Percentiles rank a stretch among this genome's conserved stretches.
Conservation (phyloP, 768 basidiomycete species). For the Calocera viscosa region DNA sequence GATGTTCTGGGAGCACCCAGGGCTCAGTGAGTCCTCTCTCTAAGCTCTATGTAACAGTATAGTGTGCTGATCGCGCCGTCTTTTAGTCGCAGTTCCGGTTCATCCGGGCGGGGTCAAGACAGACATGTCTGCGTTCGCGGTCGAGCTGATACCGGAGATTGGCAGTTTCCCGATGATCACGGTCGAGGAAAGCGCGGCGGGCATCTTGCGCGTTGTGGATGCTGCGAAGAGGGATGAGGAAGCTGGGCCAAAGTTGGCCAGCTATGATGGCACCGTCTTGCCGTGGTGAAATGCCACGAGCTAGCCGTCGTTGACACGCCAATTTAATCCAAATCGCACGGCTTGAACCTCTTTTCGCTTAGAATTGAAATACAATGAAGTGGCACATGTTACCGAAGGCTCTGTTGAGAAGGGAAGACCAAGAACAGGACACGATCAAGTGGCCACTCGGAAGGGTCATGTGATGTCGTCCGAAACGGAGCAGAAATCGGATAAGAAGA, state of each 20-base stretch:
- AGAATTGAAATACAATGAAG: no score
- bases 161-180: background rate
- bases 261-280: background rate
- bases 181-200: conserved; percentile 1
- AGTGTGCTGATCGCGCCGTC: background rate
- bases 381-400: no score
- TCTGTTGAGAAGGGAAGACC: no score
- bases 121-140: background rate
- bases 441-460: no score
- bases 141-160: background rate
- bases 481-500: no score
- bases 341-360: no score
- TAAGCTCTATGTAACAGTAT: background rate
- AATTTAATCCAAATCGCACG: no score
- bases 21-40: background rate
- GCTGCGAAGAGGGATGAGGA: background rate
- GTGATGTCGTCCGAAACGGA: no score
- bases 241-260: background rate
- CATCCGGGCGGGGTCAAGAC: conserved; percentile 7
- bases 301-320: no score
- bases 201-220: background rate
- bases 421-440: no score
- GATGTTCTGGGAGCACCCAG: conserved; percentile 3
- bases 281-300: background rate
- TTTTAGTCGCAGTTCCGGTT: background rate